phyloP scores from a whole-genome alignment of 2,329 filamentous ascomycete species.

The Xylariaceae sp. region DNA sequence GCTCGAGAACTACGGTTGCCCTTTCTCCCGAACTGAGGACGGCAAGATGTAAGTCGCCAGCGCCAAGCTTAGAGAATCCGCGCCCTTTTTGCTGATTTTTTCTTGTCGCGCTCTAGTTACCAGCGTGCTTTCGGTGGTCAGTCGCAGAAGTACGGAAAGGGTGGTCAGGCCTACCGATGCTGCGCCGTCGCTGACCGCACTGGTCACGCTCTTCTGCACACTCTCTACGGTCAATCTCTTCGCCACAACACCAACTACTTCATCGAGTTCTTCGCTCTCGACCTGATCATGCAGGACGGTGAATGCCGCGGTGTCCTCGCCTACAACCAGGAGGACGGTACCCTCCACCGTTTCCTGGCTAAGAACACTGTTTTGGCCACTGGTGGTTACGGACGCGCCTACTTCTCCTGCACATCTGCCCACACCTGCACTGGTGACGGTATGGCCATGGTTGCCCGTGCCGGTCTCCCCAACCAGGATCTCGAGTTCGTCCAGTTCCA shows the following conservation, averaged over 20 bases:
- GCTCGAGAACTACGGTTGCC: slow-evolving; percentile 95
- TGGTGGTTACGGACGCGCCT: slow-evolving; percentile 94
- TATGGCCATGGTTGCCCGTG: slow-evolving; percentile 98
- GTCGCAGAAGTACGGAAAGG: slow-evolving; percentile 90
- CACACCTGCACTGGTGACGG: slow-evolving; percentile 99
- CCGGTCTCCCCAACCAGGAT: slow-evolving; percentile 97
- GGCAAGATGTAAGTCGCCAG: slow-evolving; percentile 66
- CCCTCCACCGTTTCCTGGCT: slow-evolving; percentile 91
- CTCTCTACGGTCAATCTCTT: slow-evolving; percentile 94
- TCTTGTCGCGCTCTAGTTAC: slow-evolving; percentile 56
- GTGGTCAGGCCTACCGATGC: slow-evolving; percentile 96
- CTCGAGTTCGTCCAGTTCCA: slow-evolving; percentile 99
- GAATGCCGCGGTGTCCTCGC: slow-evolving; percentile 95
- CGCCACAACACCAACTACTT: slow-evolving; percentile 99
- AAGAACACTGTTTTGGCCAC: slow-evolving; percentile 97
- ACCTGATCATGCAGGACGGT: slow-evolving; percentile 95
- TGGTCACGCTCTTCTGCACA: slow-evolving; percentile 95
- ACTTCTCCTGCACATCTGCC: slow-evolving; percentile 96
- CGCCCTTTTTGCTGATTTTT: slow-evolving; percentile 18
- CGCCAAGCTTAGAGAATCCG: not conserved
- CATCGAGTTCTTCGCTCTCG: slow-evolving; percentile 97
- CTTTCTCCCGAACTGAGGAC: slow-evolving; percentile 93
- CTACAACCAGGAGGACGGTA: slow-evolving; percentile 98
- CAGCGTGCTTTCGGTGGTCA: slow-evolving; percentile 98
- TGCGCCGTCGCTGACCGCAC: slow-evolving; percentile 95